phyloP scores from a whole-genome alignment of 306 rosid species.

The Sicyos edulis region DNA sequence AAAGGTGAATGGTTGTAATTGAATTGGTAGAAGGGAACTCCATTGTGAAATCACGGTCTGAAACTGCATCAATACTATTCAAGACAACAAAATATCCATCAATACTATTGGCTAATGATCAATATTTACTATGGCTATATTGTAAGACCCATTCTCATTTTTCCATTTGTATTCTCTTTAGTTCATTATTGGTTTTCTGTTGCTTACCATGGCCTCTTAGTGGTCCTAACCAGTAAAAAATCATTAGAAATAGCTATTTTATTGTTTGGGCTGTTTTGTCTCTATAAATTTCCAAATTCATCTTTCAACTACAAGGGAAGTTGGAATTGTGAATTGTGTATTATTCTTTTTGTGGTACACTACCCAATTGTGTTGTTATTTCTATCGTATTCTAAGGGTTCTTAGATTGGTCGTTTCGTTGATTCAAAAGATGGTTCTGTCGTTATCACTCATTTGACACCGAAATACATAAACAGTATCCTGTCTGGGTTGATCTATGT shows the following conservation, averaged over 20 bases:
- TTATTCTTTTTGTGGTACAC: neutral
- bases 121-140: neutral
- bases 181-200: conserved; percentile 12
- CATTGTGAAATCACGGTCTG: no score
- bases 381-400: neutral
- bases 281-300: neutral
- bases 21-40: no score
- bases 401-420: neutral
- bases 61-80: no score
- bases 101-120: conserved; percentile 39
- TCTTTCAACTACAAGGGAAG: conserved; percentile 8
- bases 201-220: neutral
- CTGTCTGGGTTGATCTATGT: neutral
- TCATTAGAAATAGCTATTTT: neutral
- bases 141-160: neutral
- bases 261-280: neutral
- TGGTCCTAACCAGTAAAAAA: neutral
- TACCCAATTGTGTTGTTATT: neutral
- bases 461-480: neutral
- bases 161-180: neutral
- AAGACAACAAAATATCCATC: no score
- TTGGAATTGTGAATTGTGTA: neutral
- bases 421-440: neutral
- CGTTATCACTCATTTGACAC: neutral
- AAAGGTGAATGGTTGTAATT: no score